Percentiles rank a stretch among this genome's conserved stretches.
Evolutionary conservation across 1,284 basidiomycete genomes (phyloP).

Genomic region (Afroboletus lepidellus): DNA sequence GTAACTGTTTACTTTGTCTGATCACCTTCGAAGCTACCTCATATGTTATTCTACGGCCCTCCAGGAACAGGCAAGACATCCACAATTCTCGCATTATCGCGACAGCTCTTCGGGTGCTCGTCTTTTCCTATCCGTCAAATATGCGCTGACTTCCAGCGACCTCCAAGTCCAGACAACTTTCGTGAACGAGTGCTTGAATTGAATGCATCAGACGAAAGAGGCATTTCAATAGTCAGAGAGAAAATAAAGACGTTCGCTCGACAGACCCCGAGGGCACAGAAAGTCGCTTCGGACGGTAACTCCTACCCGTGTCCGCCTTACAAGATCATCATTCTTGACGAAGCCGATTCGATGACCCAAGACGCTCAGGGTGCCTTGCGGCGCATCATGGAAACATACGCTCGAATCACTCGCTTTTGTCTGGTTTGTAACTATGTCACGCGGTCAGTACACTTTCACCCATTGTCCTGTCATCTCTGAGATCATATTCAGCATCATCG

Average conservation of each 20-base stretch:
- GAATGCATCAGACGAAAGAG: slow-evolving; percentile 99
- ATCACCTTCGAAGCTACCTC: slow-evolving; percentile 74
- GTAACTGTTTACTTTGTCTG: not conserved
- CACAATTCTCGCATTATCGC: slow-evolving; percentile 91
- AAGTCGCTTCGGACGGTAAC: slow-evolving; percentile 74
- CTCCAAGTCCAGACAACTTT: slow-evolving; percentile 88
- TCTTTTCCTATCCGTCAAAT: not conserved
- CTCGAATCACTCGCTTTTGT: slow-evolving; percentile 96
- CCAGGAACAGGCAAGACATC: slow-evolving; percentile 99
- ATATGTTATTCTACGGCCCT: slow-evolving; percentile 99
- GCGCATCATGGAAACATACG: slow-evolving; percentile 98
- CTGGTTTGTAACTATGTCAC: slow-evolving; percentile 99
- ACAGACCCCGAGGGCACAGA: slow-evolving; percentile 84
- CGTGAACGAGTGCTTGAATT: slow-evolving; percentile 92
- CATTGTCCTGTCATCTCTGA: slow-evolving; percentile 8
- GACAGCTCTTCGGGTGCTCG: slow-evolving; percentile 89
- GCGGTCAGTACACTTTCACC: slow-evolving; percentile 51
- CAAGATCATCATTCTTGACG: slow-evolving; percentile 98
- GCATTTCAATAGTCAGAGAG: slow-evolving; percentile 94
- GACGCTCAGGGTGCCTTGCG: slow-evolving; percentile 95
- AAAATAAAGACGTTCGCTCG: slow-evolving; percentile 99
- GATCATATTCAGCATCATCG: slow-evolving; percentile 78
- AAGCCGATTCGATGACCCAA: slow-evolving; percentile 99
- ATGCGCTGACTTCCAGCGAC: slow-evolving; percentile 1
- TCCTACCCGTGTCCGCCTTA: slow-evolving; percentile 95